These are phyloP conservation scores for Pestalotiopsis sp. DNA, from an alignment of 2,329 filamentous ascomycete species.

Conservation along the genomic window DNA sequence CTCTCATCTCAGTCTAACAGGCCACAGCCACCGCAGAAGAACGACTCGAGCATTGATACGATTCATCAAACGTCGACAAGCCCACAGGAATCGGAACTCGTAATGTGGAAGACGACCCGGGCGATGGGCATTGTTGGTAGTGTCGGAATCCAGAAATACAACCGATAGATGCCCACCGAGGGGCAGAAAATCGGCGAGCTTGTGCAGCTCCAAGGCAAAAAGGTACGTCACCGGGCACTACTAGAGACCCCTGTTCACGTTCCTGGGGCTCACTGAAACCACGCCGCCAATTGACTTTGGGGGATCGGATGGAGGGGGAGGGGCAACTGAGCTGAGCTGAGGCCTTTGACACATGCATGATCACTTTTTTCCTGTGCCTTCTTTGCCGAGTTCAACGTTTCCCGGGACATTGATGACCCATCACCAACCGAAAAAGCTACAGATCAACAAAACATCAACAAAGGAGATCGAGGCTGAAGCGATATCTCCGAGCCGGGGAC, in stretches of 20 bases:
- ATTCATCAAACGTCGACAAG: neutral
- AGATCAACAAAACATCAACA: neutral
- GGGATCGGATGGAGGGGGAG: neutral
- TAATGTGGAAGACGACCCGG: neutral
- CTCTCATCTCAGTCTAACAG: neutral
- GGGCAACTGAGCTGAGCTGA: neutral
- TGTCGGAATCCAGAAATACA: constrained; percentile 6
- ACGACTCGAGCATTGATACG: neutral
- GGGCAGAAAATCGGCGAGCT: neutral
- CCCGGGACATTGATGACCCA: neutral
- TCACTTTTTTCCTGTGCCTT: neutral
- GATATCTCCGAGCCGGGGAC: neutral
- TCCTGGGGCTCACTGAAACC: neutral
- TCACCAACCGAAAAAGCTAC: neutral
- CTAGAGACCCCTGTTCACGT: neutral
- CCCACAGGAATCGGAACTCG: neutral
- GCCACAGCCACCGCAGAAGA: neutral
- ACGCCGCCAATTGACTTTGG: neutral
- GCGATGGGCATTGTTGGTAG: neutral
- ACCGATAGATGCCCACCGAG: constrained; percentile 2
- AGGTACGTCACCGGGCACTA: constrained; percentile 1
- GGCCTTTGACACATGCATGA: neutral
- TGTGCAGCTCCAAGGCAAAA: neutral
- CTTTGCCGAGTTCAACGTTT: neutral
- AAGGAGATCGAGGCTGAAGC: neutral